Conservation (phyloP, 768 basidiomycete genomes). For the Harrya chromipes region DNA sequence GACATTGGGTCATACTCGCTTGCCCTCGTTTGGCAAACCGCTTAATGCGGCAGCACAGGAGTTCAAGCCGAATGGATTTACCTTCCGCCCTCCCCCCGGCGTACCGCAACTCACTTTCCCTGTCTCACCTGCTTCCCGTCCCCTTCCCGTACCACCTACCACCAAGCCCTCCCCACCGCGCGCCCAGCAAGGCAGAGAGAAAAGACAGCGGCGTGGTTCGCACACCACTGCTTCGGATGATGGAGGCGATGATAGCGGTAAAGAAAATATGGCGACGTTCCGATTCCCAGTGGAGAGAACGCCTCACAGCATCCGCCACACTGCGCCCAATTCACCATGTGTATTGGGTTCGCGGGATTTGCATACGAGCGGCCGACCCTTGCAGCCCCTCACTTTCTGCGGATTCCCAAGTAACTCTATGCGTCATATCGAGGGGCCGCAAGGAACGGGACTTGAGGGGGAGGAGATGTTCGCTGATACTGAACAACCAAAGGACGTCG, state of each 20-base stretch:
- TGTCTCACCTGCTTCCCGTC: constrained; percentile 31
- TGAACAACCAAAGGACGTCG: constrained; percentile 16
- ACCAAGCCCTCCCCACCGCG: constrained; percentile 23
- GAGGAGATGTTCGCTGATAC: constrained; percentile 6
- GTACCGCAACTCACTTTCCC: constrained; percentile 53
- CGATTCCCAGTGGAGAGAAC: constrained; percentile 64
- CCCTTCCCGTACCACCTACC: constrained; percentile 38
- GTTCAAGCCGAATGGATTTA: constrained; percentile 77
- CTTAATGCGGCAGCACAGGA: constrained; percentile 77
- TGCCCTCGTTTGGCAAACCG: constrained; percentile 57
- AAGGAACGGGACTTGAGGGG: constrained; percentile 10
- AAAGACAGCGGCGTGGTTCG: constrained; percentile 64
- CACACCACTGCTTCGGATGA: constrained; percentile 27
- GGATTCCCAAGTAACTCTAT: constrained; percentile 49
- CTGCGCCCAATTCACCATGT: constrained; percentile 40
- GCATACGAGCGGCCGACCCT: constrained; percentile 18
- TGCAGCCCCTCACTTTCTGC: constrained; percentile 59
- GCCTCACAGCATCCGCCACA: constrained; percentile 47
- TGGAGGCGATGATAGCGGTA: constrained; percentile 47
- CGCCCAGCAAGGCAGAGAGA: constrained; percentile 70
- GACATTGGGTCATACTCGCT: constrained; percentile 33
- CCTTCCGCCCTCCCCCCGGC: constrained; percentile 68
- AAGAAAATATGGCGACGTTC: constrained; percentile 69
- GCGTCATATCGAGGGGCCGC: constrained; percentile 14
- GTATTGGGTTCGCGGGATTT: constrained; percentile 26